Evolutionary conservation across 352 stramenopile genomes (phyloP).

Genomic region (Elongisporangium undulatum): DNA sequence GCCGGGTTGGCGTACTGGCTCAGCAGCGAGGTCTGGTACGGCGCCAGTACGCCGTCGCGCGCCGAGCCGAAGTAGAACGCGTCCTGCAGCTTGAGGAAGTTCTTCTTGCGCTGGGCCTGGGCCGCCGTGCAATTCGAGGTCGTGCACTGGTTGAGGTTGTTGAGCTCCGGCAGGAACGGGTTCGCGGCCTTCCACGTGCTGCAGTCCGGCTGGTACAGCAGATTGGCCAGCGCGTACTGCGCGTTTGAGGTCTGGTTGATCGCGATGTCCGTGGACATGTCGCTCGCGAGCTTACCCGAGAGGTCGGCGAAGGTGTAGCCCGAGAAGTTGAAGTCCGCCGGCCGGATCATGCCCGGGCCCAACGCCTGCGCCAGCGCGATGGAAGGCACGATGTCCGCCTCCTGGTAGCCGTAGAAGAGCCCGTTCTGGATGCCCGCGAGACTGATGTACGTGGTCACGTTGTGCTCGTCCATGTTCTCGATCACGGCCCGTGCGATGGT

Average conservation of each 20-base stretch:
- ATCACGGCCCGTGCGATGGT: constrained; percentile 41
- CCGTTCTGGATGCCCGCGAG: constrained; percentile 45
- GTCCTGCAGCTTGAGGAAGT: constrained; percentile 11
- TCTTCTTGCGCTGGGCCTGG: constrained; percentile 8
- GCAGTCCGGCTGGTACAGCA: neutral
- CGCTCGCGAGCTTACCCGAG: constrained; percentile 33
- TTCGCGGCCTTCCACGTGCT: constrained; percentile 1
- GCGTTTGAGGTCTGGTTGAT: neutral
- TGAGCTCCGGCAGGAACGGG: constrained; percentile 12
- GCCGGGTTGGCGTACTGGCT: constrained; percentile 10
- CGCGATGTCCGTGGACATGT: constrained; percentile 3
- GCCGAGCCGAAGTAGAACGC: constrained; percentile 20
- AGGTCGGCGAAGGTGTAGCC: constrained; percentile 20
- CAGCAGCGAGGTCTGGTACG: constrained; percentile 17
- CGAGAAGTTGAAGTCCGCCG: constrained; percentile 26
- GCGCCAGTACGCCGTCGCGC: constrained; percentile 14
- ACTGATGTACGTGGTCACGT: constrained; percentile 43
- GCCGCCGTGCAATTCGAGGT: neutral
- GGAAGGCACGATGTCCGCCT: constrained; percentile 20
- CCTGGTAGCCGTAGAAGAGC: constrained; percentile 45
- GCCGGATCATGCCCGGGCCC: constrained; percentile 25
- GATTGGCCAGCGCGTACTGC: neutral
- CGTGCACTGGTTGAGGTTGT: constrained; percentile 10
- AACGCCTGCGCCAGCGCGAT: constrained; percentile 31
- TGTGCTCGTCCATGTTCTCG: constrained; percentile 56